A percentile compares a stretch with the other conserved stretches of the same genome.
phyloP scores from a whole-genome alignment of 2,329 filamentous ascomycete species.

The Trichoderma asperellum region DNA sequence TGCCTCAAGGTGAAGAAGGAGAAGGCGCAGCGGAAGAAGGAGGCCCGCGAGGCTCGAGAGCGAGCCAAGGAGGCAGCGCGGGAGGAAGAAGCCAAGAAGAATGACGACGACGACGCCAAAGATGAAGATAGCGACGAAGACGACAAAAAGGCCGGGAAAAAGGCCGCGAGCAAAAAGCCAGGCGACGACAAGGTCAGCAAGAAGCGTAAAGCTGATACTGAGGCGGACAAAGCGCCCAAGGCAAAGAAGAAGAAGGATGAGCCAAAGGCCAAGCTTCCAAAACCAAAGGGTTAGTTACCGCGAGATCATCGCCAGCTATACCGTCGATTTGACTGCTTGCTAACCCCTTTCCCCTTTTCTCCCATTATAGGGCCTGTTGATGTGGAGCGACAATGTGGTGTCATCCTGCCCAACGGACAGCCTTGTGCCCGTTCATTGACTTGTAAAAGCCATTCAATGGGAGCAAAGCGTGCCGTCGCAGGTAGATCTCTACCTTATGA shows the following conservation, averaged over 20 bases:
- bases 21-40: conserved; percentile 77
- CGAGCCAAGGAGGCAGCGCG: conserved; percentile 65
- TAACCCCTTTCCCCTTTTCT: not conserved
- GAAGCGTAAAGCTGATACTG: conserved; percentile 75
- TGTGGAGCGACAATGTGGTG: conserved; percentile 92
- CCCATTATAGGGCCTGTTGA: conserved; percentile 72
- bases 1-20: conserved; percentile 86
- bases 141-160: conserved; percentile 58
- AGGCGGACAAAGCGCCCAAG: conserved; percentile 81
- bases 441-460: conserved; percentile 96
- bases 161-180: conserved; percentile 70
- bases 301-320: no score
- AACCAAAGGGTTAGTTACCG: conserved; percentile 69
- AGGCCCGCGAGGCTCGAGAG: conserved; percentile 71
- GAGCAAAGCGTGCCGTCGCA: conserved; percentile 84
- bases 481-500: conserved; percentile 89
- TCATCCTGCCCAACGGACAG: conserved; percentile 80
- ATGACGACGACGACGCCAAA: conserved; percentile 54
- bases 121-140: conserved; percentile 55
- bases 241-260: conserved; percentile 96
- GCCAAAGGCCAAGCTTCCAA: conserved; percentile 78
- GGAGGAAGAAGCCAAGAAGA: conserved; percentile 59
- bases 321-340: not conserved
- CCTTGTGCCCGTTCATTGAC: conserved; percentile 87
- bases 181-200: conserved; percentile 71